Conservation (phyloP, 2,329 filamentous ascomycete genomes). For the Epichloe sibirici region DNA sequence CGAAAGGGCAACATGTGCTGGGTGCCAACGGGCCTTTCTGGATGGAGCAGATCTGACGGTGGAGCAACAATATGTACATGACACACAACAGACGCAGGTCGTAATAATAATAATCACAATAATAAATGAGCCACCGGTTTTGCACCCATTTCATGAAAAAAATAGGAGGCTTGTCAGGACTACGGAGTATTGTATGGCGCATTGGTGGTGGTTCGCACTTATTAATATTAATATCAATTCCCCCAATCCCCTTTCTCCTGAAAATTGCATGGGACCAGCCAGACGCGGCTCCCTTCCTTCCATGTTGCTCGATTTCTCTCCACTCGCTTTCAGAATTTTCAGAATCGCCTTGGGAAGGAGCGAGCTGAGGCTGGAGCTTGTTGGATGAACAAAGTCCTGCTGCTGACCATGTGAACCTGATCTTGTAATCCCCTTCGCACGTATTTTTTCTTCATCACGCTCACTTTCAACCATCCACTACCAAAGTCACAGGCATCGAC, state of each 20-base stretch:
- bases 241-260: too few species aligned
- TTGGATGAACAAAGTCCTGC: not conserved
- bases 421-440: not conserved
- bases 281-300: too few species aligned
- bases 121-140: not conserved
- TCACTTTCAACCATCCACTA: not conserved
- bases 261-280: too few species aligned
- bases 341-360: not conserved
- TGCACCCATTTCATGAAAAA: not conserved
- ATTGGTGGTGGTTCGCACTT: too few species aligned
- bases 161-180: not conserved
- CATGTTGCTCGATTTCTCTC: too few species aligned
- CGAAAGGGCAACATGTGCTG: too few species aligned
- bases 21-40: not conserved
- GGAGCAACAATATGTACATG: not conserved
- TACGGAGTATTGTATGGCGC: too few species aligned
- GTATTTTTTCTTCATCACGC: not conserved
- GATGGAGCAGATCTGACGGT: not conserved
- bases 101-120: not conserved
- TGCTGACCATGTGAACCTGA: not conserved
- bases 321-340: not conserved
- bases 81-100: not conserved
- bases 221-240: too few species aligned
- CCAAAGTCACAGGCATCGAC: not conserved
- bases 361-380: too few species aligned